phyloP scores from a whole-genome alignment of 1,139 yeast species.

The Diutina mesorugosa region DNA sequence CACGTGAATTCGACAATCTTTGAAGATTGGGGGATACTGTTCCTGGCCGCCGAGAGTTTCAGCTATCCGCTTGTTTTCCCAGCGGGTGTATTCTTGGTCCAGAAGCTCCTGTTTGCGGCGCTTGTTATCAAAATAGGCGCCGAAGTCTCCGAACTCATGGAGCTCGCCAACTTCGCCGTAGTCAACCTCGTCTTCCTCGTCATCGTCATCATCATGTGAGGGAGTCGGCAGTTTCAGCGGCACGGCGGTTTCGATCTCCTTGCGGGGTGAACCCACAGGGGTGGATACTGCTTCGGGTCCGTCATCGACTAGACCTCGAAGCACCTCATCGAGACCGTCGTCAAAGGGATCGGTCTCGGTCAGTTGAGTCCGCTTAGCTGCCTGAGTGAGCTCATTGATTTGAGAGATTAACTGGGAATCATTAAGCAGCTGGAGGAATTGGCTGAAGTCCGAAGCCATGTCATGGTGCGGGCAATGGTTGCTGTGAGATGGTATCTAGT shows the following conservation, averaged over 20 bases:
- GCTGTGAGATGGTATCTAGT: no score
- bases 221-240: not conserved
- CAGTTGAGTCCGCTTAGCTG: constrained; percentile 2
- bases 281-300: not conserved
- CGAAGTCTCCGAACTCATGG: constrained; percentile 59
- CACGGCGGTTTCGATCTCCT: not conserved
- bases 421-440: constrained; percentile 22
- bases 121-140: constrained; percentile 57
- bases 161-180: constrained; percentile 17
- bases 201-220: not conserved
- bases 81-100: constrained; percentile 39
- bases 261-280: not conserved
- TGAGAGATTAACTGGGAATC: constrained; percentile 28
- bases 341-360: constrained; percentile 12
- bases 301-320: constrained; percentile 4
- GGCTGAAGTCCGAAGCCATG: constrained; percentile 3
- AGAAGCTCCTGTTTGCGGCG: constrained; percentile 53
- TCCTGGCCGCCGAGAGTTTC: constrained; percentile 8
- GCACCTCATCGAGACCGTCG: constrained; percentile 20
- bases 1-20: constrained; percentile 55
- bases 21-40: constrained; percentile 30
- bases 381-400: constrained; percentile 21
- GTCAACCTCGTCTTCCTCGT: not conserved
- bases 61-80: constrained; percentile 29
- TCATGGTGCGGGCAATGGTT: not conserved